Evolutionary conservation across 108 stramenopile genomes (phyloP).

Genomic region (Stephanodiscus triporus): DNA sequence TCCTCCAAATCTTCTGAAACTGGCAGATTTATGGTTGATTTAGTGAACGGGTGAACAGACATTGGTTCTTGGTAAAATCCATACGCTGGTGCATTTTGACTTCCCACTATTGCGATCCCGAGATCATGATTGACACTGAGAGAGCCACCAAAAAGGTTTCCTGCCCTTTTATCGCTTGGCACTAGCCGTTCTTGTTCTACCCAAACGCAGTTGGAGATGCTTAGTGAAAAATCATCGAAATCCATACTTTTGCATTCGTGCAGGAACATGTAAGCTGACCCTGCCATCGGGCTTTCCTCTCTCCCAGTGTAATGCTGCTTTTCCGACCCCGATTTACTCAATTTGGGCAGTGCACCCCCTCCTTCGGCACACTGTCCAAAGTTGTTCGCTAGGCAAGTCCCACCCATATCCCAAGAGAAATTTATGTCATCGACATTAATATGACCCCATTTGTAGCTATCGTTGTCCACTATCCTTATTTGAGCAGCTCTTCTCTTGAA

Average conservation of each 20-base stretch:
- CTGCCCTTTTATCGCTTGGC: constrained; percentile 66
- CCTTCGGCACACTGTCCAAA: constrained; percentile 31
- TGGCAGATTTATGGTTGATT: constrained; percentile 20
- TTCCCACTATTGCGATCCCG: constrained; percentile 69
- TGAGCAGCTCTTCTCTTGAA: constrained; percentile 61
- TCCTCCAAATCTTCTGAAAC: constrained; percentile 26
- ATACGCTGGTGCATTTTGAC: constrained; percentile 39
- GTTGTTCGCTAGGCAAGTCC: constrained; percentile 36
- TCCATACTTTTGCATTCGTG: constrained; percentile 37
- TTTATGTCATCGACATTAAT: constrained; percentile 80
- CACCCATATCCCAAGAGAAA: constrained; percentile 60
- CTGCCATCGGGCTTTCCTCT: constrained; percentile 57
- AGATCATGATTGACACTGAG: constrained; percentile 57
- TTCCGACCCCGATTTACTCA: neutral
- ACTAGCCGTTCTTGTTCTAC: constrained; percentile 54
- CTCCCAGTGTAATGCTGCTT: constrained; percentile 40
- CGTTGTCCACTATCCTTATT: constrained; percentile 71
- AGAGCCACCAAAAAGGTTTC: constrained; percentile 61
- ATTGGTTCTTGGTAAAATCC: constrained; percentile 50
- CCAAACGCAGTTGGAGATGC: constrained; percentile 62
- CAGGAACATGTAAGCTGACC: constrained; percentile 73
- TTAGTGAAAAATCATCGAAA: constrained; percentile 24
- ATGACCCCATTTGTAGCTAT: constrained; percentile 67
- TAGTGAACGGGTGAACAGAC: constrained; percentile 35
- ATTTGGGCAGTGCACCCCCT: constrained; percentile 30